Percentiles rank a stretch among this genome's conserved stretches.
phyloP scores from a whole-genome alignment of 768 basidiomycete genomes.

The Trametes elegans region DNA sequence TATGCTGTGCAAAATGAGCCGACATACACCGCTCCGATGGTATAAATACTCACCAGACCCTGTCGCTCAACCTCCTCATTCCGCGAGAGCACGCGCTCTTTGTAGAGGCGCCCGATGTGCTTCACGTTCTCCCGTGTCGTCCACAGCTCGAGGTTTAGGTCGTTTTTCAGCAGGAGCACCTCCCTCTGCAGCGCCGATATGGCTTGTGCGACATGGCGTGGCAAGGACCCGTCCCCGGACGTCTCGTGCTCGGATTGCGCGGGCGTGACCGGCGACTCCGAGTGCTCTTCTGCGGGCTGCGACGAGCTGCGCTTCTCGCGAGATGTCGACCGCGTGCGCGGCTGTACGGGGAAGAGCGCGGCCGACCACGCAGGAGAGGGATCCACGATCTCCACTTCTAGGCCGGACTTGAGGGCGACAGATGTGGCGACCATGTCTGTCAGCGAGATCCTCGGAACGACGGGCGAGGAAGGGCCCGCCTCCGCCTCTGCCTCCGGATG shows the following conservation, averaged over 20 bases:
- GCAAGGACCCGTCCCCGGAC: not conserved
- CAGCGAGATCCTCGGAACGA: slow-evolving; percentile 46
- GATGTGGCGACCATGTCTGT: slow-evolving; percentile 74
- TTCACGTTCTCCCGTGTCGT: slow-evolving; percentile 75
- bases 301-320: slow-evolving; percentile 14
- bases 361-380: slow-evolving; percentile 53
- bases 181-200: slow-evolving; percentile 75
- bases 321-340: slow-evolving; percentile 26
- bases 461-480: not conserved
- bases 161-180: slow-evolving; percentile 69
- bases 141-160: slow-evolving; percentile 86
- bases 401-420: slow-evolving; percentile 67
- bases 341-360: slow-evolving; percentile 37
- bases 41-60: slow-evolving; percentile 56
- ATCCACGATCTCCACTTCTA: slow-evolving; percentile 58
- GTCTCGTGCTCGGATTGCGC: not conserved
- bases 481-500: not conserved
- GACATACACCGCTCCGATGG: too few relatives aligned
- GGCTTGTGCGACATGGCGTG: slow-evolving; percentile 51
- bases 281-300: not conserved
- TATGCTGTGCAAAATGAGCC: slow-evolving; percentile 53
- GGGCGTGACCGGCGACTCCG: slow-evolving; percentile 1
- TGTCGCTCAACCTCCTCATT: slow-evolving; percentile 82
- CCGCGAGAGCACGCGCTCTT: slow-evolving; percentile 67
- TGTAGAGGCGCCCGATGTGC: slow-evolving; percentile 78